These are phyloP conservation scores for Trichosanthes cucumerina DNA, from an alignment of 306 rosid genomes.

Conservation along the genomic window DNA sequence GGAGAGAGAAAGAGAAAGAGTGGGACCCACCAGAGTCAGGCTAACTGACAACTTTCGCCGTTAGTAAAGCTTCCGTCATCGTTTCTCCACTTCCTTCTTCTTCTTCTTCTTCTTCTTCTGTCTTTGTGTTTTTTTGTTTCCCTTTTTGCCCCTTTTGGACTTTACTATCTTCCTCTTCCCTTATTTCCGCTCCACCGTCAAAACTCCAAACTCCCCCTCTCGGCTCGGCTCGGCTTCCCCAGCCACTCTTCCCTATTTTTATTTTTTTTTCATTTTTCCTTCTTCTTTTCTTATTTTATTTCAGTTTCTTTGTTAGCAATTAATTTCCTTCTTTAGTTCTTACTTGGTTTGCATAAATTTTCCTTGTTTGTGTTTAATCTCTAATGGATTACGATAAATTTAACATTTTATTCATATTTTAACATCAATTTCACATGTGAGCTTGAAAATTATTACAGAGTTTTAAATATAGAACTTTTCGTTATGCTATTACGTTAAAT, in stretches of 20 bases:
- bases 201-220: neutral
- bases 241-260: neutral
- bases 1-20: neutral
- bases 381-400: neutral
- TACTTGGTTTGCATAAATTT: neutral
- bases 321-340: neutral
- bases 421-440: neutral
- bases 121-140: neutral
- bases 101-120: neutral
- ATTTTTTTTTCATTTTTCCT: neutral
- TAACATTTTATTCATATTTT: neutral
- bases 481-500: neutral
- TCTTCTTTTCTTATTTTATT: neutral
- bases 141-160: constrained; percentile 7
- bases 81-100: constrained; percentile 7
- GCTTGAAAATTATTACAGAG: too few species aligned
- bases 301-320: neutral
- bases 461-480: neutral
- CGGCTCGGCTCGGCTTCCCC: neutral
- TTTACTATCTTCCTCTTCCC: neutral
- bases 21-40: neutral
- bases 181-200: neutral
- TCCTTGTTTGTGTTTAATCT: neutral
- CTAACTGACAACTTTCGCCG: constrained; percentile 16
- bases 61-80: constrained; percentile 14